phyloP scores from a whole-genome alignment of 257 asterid genomes.

The Leonotis leonurus region DNA sequence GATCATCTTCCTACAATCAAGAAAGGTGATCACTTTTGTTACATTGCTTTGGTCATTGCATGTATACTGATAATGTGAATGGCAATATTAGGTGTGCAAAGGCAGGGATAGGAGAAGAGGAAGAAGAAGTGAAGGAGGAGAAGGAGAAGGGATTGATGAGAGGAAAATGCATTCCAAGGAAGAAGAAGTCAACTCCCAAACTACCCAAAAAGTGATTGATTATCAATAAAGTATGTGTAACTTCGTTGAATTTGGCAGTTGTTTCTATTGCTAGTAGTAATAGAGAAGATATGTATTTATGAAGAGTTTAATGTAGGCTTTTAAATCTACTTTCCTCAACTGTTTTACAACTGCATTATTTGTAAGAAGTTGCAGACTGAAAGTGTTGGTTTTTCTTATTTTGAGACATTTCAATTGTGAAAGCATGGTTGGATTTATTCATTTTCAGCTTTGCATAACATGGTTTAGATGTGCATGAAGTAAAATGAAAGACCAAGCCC shows the following conservation, averaged over 20 bases:
- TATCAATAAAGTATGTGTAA: not conserved
- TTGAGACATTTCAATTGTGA: not conserved
- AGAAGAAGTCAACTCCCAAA: conserved; percentile 39
- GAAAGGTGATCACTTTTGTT: conserved; percentile 39
- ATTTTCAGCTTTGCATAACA: not conserved
- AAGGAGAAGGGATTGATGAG: conserved; percentile 36
- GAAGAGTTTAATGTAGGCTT: conserved; percentile 8
- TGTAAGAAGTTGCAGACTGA: not conserved
- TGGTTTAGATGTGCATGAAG: too few relatives aligned
- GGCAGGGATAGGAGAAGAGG: conserved; percentile 33
- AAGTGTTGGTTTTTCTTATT: not conserved
- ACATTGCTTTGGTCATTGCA: not conserved
- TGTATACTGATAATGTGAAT: too few relatives aligned
- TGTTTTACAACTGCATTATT: not conserved
- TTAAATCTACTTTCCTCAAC: not conserved
- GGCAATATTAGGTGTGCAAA: conserved; percentile 19
- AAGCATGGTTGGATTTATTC: not conserved
- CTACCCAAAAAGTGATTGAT: conserved; percentile 37
- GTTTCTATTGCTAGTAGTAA: not conserved
- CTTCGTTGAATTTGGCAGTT: not conserved
- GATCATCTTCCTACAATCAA: conserved; percentile 75
- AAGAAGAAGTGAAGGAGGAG: conserved; percentile 23
- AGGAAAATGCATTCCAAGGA: conserved; percentile 80
- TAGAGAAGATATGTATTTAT: not conserved
- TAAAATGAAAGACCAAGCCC: too few relatives aligned